These are phyloP conservation scores for Xylariaceae sp. DNA, from an alignment of 2,329 filamentous ascomycete species.

Conservation along the genomic window DNA sequence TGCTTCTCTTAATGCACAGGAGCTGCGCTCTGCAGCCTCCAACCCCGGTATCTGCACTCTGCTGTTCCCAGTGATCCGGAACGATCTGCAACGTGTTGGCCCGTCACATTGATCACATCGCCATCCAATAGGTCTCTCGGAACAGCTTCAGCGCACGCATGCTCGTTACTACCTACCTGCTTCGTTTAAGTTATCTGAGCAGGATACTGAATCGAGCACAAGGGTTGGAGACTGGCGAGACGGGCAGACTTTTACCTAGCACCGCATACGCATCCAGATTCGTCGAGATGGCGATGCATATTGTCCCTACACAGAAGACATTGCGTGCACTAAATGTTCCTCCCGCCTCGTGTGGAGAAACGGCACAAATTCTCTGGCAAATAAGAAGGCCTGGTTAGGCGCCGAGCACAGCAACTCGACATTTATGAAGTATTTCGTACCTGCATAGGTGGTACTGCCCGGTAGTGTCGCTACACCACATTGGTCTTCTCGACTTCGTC, in stretches of 20 bases:
- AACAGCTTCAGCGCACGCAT: neutral
- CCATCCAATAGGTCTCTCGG: neutral
- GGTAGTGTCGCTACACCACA: neutral
- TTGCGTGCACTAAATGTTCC: neutral
- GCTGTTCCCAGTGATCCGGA: neutral
- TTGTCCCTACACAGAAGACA: neutral
- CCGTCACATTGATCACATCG: neutral
- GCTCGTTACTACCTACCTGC: neutral
- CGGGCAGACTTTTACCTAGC: too few species aligned
- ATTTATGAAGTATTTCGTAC: neutral
- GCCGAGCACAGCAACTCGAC: conserved; percentile 6
- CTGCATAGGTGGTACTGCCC: neutral
- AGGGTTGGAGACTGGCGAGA: neutral
- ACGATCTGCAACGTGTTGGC: neutral
- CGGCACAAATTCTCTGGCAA: conserved; percentile 11
- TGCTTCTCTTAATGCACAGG: neutral
- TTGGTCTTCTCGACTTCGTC: neutral
- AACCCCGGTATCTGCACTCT: neutral
- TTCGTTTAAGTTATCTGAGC: neutral
- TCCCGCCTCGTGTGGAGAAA: conserved; percentile 11
- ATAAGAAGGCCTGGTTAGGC: conserved; percentile 18
- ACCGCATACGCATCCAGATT: conserved; percentile 12
- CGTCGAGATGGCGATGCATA: conserved; percentile 3
- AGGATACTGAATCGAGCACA: neutral
- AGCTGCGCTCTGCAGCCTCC: neutral